Conservation (phyloP, 2,329 filamentous ascomycete species). For the Cladophialophora chaetospira region DNA sequence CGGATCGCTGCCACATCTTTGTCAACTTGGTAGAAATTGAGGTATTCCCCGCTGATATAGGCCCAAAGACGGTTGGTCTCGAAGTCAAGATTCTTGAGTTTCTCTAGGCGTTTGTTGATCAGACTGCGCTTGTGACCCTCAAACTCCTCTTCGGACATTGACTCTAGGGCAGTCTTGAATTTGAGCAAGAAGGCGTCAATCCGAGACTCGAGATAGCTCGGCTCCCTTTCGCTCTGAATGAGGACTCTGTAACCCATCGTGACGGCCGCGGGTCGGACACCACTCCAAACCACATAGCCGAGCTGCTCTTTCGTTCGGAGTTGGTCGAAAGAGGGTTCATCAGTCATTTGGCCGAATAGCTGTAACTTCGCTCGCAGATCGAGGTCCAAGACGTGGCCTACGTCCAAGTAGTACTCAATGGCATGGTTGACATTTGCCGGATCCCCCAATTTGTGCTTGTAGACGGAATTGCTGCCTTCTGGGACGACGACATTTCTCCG, state of each 20-base stretch:
- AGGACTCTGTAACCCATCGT: conserved; percentile 85
- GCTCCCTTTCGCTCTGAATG: conserved; percentile 87
- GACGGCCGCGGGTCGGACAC: conserved; percentile 69
- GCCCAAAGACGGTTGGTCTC: conserved; percentile 82
- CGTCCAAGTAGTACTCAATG: conserved; percentile 74
- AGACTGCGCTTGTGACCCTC: conserved; percentile 88
- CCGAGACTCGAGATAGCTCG: conserved; percentile 79
- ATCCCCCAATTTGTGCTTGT: conserved; percentile 77
- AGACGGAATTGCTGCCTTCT: conserved; percentile 79
- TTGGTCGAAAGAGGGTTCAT: conserved; percentile 93
- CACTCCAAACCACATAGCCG: conserved; percentile 92
- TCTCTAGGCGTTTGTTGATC: conserved; percentile 83
- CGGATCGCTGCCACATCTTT: conserved; percentile 76
- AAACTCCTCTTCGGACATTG: conserved; percentile 82
- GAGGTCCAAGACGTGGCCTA: conserved; percentile 71
- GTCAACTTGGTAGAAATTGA: conserved; percentile 83
- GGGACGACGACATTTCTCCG: conserved; percentile 76
- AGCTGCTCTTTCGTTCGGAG: conserved; percentile 93
- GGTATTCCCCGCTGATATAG: conserved; percentile 81
- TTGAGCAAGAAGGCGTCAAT: conserved; percentile 80
- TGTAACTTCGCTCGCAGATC: conserved; percentile 72
- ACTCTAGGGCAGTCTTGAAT: conserved; percentile 66
- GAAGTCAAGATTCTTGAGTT: conserved; percentile 85
- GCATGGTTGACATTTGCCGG: conserved; percentile 87
- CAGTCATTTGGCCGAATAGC: conserved; percentile 83